A percentile compares a stretch with the other conserved stretches of the same genome.
phyloP scores from a whole-genome alignment of 1,284 basidiomycete species.

The Malassezia furfur region DNA sequence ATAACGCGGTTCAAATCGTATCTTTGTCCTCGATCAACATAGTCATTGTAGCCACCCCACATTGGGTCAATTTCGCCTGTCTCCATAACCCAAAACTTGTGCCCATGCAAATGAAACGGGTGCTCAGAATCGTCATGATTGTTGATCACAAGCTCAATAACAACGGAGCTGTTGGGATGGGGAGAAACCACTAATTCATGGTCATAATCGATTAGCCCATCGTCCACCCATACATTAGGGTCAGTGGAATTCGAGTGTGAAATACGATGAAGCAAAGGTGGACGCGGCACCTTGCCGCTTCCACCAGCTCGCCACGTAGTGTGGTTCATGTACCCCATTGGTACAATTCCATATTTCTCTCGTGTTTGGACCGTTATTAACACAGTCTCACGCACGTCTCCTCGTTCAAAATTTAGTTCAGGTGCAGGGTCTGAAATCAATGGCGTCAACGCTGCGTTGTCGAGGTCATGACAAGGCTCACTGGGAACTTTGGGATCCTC shows the following conservation, averaged over 20 bases:
- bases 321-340: conserved; percentile 19
- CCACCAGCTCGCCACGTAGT: conserved; percentile 16
- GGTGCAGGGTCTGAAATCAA: conserved; percentile 17
- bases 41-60: conserved; percentile 7
- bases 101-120: conserved; percentile 51
- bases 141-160: conserved; percentile 44
- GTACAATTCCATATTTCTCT: conserved; percentile 15
- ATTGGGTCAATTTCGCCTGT: conserved; percentile 22
- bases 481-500: conserved; percentile 15
- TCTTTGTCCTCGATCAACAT: conserved; percentile 1
- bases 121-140: conserved; percentile 51
- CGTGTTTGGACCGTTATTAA: conserved; percentile 17
- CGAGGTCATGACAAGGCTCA: conserved; percentile 21
- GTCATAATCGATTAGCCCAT: not conserved
- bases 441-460: conserved; percentile 12
- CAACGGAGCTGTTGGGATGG: conserved; percentile 23
- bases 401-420: conserved; percentile 8
- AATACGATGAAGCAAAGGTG: conserved; percentile 8
- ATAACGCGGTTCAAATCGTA: conserved; percentile 17
- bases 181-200: conserved; percentile 22
- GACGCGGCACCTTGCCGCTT: conserved; percentile 13
- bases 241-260: not conserved
- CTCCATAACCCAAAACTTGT: conserved; percentile 51
- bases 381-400: conserved; percentile 15
- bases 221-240: not conserved